Percentiles rank a stretch among this genome's conserved stretches.
phyloP scores from a whole-genome alignment of 176 grass and related monocot genomes.

The Paspalum vaginatum region DNA sequence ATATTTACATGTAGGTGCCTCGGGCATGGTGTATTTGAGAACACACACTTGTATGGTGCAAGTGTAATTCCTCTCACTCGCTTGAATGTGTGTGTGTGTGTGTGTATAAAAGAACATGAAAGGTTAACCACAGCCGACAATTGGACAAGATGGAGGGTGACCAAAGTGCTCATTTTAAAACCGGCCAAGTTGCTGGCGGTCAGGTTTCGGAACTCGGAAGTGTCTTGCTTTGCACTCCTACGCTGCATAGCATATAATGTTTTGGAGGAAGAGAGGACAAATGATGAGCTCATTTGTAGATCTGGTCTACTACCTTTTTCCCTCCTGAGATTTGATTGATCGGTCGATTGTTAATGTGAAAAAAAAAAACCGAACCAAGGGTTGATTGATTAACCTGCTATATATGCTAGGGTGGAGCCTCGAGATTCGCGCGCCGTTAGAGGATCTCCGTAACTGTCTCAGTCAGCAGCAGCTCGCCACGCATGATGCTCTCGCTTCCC shows the following conservation, averaged over 20 bases:
- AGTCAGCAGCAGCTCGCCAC: no score
- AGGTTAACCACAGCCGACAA: slow-evolving; percentile 42
- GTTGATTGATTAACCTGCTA: slow-evolving; percentile 36
- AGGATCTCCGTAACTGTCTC: neutral
- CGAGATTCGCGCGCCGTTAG: neutral
- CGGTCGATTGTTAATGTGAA: neutral
- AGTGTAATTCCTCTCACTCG: neutral
- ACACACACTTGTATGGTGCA: neutral
- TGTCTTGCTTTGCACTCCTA: slow-evolving; percentile 48
- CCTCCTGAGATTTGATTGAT: slow-evolving; percentile 24
- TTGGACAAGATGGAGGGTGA: slow-evolving; percentile 38
- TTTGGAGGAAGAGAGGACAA: no score
- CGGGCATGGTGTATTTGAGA: neutral
- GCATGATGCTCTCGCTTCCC: neutral
- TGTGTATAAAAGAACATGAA: neutral
- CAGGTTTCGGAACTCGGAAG: slow-evolving; percentile 29
- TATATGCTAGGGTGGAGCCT: neutral
- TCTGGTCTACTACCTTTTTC: neutral
- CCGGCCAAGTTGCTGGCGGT: slow-evolving; percentile 4
- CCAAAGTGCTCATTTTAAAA: slow-evolving; percentile 35
- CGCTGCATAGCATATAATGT: slow-evolving; percentile 29
- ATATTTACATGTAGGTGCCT: neutral
- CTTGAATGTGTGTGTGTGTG: no score
- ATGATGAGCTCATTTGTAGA: slow-evolving; percentile 37
- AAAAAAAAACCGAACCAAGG: neutral